Base-by-base conservation (phyloP, 371 early-diverging fungal species). In the Mortierella sp. region DNA sequence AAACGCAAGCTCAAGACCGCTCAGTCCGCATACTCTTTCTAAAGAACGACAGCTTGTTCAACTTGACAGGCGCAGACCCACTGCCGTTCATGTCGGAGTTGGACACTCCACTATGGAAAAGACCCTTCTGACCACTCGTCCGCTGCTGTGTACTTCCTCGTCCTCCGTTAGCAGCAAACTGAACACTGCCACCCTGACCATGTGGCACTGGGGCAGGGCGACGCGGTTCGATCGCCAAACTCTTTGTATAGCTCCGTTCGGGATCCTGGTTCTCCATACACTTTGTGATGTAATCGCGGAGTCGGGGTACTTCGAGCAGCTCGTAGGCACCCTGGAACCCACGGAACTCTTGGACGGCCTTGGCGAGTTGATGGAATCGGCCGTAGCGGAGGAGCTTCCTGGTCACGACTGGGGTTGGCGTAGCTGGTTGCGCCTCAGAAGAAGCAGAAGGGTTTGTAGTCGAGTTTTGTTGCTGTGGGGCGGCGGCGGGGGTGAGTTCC, bases 31-130 rank as follows among this genome's bases (percentile, higher is more conserved):
- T 69, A 50, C 78, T 78, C 77, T 82, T 78, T 31, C 82, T 71
- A 44, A 83, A 83, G 59, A 83, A 83, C 8, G 82, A 82, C 72
- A 82, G 10, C 72, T 83, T 83, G 72, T 83, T 83, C 19, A 77
- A 57, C 50, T 80, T 83, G 28, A 72, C 55, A 14, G 78, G 78
- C 43, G 74, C 71, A 40, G 71, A 57, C 14, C 48, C 74, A 26
- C 75, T 40, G 26, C 50, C n/a, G 46, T 75, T 75, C 46, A 75
- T 57, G 2, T 83, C 83, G 21, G 79, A 72, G 44, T 64, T 79
- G 28, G 83, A 76, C 24, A 74, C 74, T 13, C 80, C 83, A 6
- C 74, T n/a, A 40, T 83, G 53, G 59, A 83, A 83, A 50, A 83
- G 55, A 13, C 80, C 31, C 61, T 54, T 79, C 55, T 46, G 51